Percentiles rank a stretch among this genome's conserved stretches.
phyloP scores from a whole-genome alignment of 1,284 basidiomycete species.

The Cutaneotrichosporon cyanovorans region DNA sequence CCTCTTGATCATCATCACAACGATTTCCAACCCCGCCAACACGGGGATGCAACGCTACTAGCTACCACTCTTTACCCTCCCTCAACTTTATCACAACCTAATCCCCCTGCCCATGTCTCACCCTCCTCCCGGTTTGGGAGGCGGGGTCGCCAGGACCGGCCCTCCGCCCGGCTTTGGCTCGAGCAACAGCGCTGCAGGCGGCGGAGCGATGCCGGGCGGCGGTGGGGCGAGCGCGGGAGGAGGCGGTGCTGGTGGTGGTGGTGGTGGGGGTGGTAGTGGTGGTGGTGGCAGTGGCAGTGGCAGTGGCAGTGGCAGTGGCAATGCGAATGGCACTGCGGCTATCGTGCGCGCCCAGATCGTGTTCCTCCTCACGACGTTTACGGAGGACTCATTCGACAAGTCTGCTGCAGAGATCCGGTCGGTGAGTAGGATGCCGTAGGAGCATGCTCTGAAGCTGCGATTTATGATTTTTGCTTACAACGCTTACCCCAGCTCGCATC shows the following conservation, averaged over 20 bases:
- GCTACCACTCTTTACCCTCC: constrained; percentile 4
- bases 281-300: constrained; percentile 7
- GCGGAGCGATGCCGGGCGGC: constrained; percentile 1
- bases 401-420: constrained; percentile 85
- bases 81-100: constrained; percentile 3
- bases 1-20: too few relatives aligned
- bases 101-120: constrained; percentile 30
- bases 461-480: background rate
- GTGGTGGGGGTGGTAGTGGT: constrained; percentile 3
- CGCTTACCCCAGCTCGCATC: constrained; percentile 65
- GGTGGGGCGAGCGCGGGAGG: constrained; percentile 7
- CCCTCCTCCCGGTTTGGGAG: constrained; percentile 44
- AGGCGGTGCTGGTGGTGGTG: constrained; percentile 3
- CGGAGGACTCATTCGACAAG: constrained; percentile 88
- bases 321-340: constrained; percentile 33
- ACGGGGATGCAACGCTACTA: constrained; percentile 14
- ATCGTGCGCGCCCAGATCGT: constrained; percentile 62
- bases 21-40: background rate
- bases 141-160: constrained; percentile 40
- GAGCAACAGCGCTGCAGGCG: constrained; percentile 6
- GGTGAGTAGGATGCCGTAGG: too few relatives aligned
- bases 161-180: constrained; percentile 42
- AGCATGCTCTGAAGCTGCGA: too few relatives aligned
- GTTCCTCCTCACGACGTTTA: constrained; percentile 84
- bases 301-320: constrained; percentile 4